Conservation (phyloP, 1,284 basidiomycete genomes). For the Paramarasmius palmivorus region DNA sequence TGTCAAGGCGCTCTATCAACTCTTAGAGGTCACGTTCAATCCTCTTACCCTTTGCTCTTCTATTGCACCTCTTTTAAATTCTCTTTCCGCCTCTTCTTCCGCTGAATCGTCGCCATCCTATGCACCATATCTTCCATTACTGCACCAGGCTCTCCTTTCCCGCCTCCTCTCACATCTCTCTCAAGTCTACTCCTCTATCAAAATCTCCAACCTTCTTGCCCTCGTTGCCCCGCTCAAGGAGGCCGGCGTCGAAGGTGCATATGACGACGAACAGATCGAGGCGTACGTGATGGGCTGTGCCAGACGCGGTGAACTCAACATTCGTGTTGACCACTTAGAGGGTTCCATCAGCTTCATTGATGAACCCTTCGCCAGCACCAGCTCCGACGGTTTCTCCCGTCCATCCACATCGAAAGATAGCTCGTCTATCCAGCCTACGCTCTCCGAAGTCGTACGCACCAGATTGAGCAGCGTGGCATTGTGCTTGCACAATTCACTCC, state of each 20-base stretch:
- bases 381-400: constrained; percentile 31
- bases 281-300: constrained; percentile 94
- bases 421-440: constrained; percentile 62
- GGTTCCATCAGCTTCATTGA: constrained; percentile 89
- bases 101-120: constrained; percentile 48
- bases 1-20: constrained; percentile 84
- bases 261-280: constrained; percentile 79
- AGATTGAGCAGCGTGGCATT: constrained; percentile 77
- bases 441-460: constrained; percentile 70
- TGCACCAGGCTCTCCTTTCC: constrained; percentile 91
- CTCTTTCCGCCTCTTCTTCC: constrained; percentile 44
- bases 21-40: constrained; percentile 95
- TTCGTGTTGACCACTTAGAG: constrained; percentile 88
- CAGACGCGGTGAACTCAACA: constrained; percentile 84
- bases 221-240: constrained; percentile 76
- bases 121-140: constrained; percentile 84
- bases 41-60: constrained; percentile 86
- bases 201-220: constrained; percentile 73
- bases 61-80: constrained; percentile 81
- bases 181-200: constrained; percentile 92
- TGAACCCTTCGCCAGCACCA: constrained; percentile 59
- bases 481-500: constrained; percentile 73
- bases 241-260: constrained; percentile 51
- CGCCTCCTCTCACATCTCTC: constrained; percentile 93
- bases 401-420: constrained; percentile 2